Percentiles rank a stretch among this genome's conserved stretches.
Evolutionary conservation across 495 filamentous ascomycete genomes (phyloP).

Genomic region (Amphirosellinia nigrospora): DNA sequence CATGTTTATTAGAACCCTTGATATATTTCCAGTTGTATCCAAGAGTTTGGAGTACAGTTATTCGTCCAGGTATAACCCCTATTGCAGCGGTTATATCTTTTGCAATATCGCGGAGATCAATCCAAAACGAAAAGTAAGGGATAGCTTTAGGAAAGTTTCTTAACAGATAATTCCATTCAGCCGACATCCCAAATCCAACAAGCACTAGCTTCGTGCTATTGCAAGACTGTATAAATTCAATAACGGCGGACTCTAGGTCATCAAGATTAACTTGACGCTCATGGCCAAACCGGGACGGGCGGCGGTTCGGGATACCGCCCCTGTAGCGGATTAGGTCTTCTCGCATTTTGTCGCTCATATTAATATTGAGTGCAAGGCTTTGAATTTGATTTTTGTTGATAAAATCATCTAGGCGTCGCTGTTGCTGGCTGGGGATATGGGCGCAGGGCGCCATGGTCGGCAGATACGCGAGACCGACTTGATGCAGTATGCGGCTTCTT

Average conservation of each 20-base stretch:
- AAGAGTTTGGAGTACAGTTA: constrained; percentile 12
- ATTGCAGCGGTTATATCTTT: constrained; percentile 20
- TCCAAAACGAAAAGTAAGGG: constrained; percentile 15
- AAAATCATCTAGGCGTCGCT: constrained; percentile 14
- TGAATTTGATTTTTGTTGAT: not conserved
- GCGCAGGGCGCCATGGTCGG: constrained; percentile 3
- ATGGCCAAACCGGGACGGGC: constrained; percentile 19
- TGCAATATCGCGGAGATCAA: constrained; percentile 23
- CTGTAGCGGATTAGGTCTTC: constrained; percentile 9
- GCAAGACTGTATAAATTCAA: constrained; percentile 16
- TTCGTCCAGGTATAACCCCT: constrained; percentile 4
- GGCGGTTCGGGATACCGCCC: constrained; percentile 17
- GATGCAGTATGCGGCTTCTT: constrained; percentile 16
- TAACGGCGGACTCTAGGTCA: constrained; percentile 3
- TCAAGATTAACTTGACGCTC: constrained; percentile 19
- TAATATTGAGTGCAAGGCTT: constrained; percentile 11
- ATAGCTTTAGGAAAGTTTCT: constrained; percentile 13
- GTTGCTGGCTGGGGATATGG: constrained; percentile 1
- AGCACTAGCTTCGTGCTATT: constrained; percentile 15
- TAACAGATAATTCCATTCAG: constrained; percentile 17
- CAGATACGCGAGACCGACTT: constrained; percentile 23
- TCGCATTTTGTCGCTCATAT: constrained; percentile 4
- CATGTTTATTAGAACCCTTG: not conserved
- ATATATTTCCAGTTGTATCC: constrained; percentile 23
- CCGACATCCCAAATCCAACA: constrained; percentile 22